Base-by-base conservation (phyloP, 305 asterid genomes). In the Nicotiana rustica region DNA sequence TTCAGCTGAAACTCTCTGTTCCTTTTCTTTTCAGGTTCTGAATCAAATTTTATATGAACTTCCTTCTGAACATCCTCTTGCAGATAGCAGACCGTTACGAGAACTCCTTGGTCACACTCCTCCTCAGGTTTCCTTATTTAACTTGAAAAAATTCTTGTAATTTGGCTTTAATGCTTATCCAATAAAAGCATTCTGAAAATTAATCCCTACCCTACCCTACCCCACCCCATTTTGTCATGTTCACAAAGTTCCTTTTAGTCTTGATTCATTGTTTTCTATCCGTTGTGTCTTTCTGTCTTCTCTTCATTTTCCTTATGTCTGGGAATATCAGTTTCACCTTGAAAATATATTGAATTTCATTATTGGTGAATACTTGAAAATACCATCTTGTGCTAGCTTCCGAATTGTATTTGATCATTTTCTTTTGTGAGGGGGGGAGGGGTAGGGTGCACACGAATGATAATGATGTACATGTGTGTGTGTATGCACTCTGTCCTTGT, bases 81-180 rank as follows among this genome's bases (percentile, higher is more conserved):
- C 99, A 61, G 97, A 93, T 90, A 93, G 89, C 86, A 88, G 94
- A 82, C 99, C 98, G 60, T 89, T 94, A 29, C 96, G 97, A 29
- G 98, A 94, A 90, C 97, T 96, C 92, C 98, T 96, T 79, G 98
- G 98, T 66, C 98, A 94, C 89, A 93, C 98, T 35, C 97, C 97
- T 82, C 93, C 96, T 70, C 98, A 96, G 98, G 99, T 96, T 84
- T 61, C 66, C 31, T 76, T 55, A 29, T 75, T 75, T 52, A 35
- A 52, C 80, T 25, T 15, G 31, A 29, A 75, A 49, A n/a, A 17
- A 52, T 73, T 25, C 65, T 75, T 52, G 80, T 29, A 31, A 35
- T 52, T 52, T 17, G 47, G n/a, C 31, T 52, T 55, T 76, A 55
- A 76, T 31, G 66, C 66, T 76, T 29, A 75, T 76, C 25, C 49